phyloP scores from a whole-genome alignment of 2,329 filamentous ascomycete species.

The Talaromyces sp. region DNA sequence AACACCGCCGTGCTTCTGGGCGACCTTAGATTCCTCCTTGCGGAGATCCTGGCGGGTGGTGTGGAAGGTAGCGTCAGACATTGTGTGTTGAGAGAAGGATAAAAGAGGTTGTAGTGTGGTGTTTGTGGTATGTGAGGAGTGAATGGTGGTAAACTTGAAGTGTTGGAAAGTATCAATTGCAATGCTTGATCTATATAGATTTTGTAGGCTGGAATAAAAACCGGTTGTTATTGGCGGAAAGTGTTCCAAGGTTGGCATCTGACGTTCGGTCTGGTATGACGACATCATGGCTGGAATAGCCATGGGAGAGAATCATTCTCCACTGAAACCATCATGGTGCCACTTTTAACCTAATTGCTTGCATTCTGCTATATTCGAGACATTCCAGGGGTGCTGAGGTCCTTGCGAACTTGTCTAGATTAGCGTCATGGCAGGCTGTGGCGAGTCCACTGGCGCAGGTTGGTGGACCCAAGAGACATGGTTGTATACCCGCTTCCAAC shows the following conservation, averaged over 20 bases:
- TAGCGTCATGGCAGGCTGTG: slow-evolving; percentile 11
- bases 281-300: slow-evolving; percentile 14
- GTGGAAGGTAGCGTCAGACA: slow-evolving; percentile 50
- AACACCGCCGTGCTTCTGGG: slow-evolving; percentile 44
- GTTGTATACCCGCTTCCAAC: background rate
- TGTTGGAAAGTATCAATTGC: background rate
- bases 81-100: slow-evolving; percentile 13
- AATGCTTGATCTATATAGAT: background rate
- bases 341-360: background rate
- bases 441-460: background rate
- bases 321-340: slow-evolving; percentile 4
- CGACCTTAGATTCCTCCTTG: slow-evolving; percentile 49
- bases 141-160: background rate
- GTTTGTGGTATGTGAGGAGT: background rate
- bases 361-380: no score
- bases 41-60: slow-evolving; percentile 53
- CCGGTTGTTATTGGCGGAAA: slow-evolving; percentile 7
- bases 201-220: background rate
- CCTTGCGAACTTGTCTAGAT: background rate
- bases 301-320: slow-evolving; percentile 9
- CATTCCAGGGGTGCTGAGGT: background rate
- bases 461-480: no score
- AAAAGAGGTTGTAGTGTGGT: background rate
- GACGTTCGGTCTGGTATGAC: slow-evolving; percentile 24
- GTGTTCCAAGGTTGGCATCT: slow-evolving; percentile 8